phyloP scores from a whole-genome alignment of 345 rosid species.

The Hevea brasiliensis region DNA sequence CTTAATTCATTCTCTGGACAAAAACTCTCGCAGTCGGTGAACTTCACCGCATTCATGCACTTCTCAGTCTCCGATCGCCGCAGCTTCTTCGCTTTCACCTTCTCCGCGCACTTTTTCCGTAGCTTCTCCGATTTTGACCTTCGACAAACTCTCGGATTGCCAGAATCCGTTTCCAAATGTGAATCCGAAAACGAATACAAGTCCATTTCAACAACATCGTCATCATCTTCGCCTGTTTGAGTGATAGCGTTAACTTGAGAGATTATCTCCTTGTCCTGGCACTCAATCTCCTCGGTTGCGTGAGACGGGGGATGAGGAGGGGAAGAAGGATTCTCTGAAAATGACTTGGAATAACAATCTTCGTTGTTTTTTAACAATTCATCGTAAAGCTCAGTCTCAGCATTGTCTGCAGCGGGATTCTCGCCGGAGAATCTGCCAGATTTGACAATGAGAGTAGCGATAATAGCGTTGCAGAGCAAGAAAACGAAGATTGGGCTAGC shows the following conservation, averaged over 20 bases:
- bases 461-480: conserved; percentile 60
- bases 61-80: conserved; percentile 58
- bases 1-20: conserved; percentile 50
- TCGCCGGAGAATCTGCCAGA: conserved; percentile 37
- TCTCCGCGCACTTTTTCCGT: conserved; percentile 14
- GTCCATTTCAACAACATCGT: background rate
- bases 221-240: conserved; percentile 6
- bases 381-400: conserved; percentile 37
- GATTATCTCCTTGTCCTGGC: conserved; percentile 56
- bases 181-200: conserved; percentile 12
- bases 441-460: conserved; percentile 53
- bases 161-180: conserved; percentile 14
- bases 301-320: background rate
- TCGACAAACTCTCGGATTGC: conserved; percentile 20
- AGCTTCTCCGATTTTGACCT: conserved; percentile 42
- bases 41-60: conserved; percentile 1
- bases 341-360: conserved; percentile 16
- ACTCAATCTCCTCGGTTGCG: conserved; percentile 24
- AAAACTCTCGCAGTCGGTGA: conserved; percentile 1
- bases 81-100: conserved; percentile 15
- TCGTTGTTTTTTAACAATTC: conserved; percentile 41
- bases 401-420: conserved; percentile 20
- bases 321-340: conserved; percentile 5
- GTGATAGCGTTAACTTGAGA: conserved; percentile 25
- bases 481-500: conserved; percentile 58